Evolutionary conservation across 1,284 basidiomycete species (phyloP).

Genomic region (Moesziomyces antarcticus): DNA sequence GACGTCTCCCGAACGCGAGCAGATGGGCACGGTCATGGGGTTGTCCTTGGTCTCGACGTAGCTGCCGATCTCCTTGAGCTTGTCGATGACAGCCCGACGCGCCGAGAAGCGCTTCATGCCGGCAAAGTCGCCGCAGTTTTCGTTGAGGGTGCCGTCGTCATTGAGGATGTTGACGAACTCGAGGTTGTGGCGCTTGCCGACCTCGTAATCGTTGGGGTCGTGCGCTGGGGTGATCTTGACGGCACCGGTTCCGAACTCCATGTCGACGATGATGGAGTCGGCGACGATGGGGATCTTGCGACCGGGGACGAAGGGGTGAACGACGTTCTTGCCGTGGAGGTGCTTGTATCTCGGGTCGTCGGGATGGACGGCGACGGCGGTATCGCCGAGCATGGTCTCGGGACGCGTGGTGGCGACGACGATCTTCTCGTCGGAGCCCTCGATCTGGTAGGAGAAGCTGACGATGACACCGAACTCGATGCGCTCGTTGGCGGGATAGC

Average conservation of each 20-base stretch:
- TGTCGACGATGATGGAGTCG: constrained; percentile 88
- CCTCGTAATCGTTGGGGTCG: constrained; percentile 97
- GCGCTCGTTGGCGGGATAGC: constrained; percentile 91
- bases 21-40: constrained; percentile 67
- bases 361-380: constrained; percentile 95
- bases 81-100: constrained; percentile 83
- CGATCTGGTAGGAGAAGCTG: constrained; percentile 92
- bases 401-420: constrained; percentile 97
- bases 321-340: constrained; percentile 90
- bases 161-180: constrained; percentile 96
- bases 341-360: constrained; percentile 94
- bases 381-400: constrained; percentile 98
- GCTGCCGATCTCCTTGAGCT: constrained; percentile 84
- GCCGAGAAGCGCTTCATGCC: constrained; percentile 88
- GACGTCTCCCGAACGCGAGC: constrained; percentile 77
- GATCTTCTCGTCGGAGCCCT: constrained; percentile 87
- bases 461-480: constrained; percentile 98
- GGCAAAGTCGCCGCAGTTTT: constrained; percentile 85
- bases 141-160: constrained; percentile 96
- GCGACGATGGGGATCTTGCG: constrained; percentile 89
- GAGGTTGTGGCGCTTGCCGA: constrained; percentile 86
- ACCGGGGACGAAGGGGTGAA: constrained; percentile 85
- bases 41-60: constrained; percentile 89
- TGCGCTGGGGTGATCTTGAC: constrained; percentile 99
- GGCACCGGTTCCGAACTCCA: constrained; percentile 96